Evolutionary conservation across 352 stramenopile genomes (phyloP).

Genomic region (Elongisporangium anandrum): DNA sequence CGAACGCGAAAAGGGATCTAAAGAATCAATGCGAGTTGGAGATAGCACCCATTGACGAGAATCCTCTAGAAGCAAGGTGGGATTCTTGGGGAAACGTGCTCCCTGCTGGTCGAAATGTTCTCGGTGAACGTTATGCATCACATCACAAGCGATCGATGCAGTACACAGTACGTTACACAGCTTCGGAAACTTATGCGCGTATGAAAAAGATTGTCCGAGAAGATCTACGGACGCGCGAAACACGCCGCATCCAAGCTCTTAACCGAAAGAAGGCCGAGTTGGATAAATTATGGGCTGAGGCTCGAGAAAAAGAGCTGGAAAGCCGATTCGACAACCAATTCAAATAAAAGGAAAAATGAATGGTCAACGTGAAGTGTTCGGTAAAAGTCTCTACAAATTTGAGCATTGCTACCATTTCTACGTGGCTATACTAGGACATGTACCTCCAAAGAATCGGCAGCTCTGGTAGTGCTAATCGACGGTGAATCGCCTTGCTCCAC

Average conservation of each 20-base stretch:
- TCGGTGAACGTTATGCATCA: constrained; percentile 20
- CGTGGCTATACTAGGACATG: background rate
- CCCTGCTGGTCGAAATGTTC: constrained; percentile 8
- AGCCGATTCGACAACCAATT: constrained; percentile 26
- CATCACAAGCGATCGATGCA: constrained; percentile 7
- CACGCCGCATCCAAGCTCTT: constrained; percentile 21
- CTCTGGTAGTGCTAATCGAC: background rate
- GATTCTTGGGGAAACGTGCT: background rate
- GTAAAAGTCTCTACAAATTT: no score
- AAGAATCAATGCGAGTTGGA: background rate
- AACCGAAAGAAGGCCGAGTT: constrained; percentile 18
- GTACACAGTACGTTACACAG: constrained; percentile 13
- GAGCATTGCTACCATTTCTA: background rate
- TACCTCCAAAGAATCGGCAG: background rate
- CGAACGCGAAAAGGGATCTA: background rate
- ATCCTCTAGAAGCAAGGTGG: background rate
- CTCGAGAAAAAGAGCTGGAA: constrained; percentile 19
- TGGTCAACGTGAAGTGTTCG: no score
- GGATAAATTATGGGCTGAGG: constrained; percentile 9
- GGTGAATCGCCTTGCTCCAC: background rate
- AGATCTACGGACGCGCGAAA: constrained; percentile 20
- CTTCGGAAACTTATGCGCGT: constrained; percentile 19
- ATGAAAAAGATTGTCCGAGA: constrained; percentile 22
- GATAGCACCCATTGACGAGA: background rate
- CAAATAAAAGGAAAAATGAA: constrained; percentile 2